Base-by-base conservation (phyloP, 2,329 filamentous ascomycete genomes). In the Ilyonectria mors-panacis region DNA sequence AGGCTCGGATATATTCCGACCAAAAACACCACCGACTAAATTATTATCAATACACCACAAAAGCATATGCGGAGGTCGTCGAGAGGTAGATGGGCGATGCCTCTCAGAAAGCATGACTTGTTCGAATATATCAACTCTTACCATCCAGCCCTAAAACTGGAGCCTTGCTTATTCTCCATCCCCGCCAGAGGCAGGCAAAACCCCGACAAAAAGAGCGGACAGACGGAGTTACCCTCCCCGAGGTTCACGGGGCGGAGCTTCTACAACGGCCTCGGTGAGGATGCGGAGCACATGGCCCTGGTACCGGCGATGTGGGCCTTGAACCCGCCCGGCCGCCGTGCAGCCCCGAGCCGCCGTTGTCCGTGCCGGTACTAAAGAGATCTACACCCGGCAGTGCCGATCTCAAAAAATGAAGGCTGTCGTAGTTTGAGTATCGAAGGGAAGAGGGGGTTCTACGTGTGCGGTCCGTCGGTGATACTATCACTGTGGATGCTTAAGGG, bases 231-330 rank as follows among this genome's bases (percentile, higher is more conserved):
- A 45, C 15, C 35, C 12, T 42, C 26, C 1, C 35, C 21, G 9
- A 23, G 54, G n/a, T 6, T 54, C 8, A 54, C 37, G 10, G 37
- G 35, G 23, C 37, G 23, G 19, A n/a, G 13, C 6, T 35, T 44
- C 12, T 26, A 23, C 26, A 30, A 2, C 6, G 47, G 30, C 30
- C 21, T 44, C 23, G 23, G 35, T 3, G 48, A 53, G 28, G 57
- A 23, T 19, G 17, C 37, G 48, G 58, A 35, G 48, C 37, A 44
- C 9, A n/a, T 28, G 21, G 42, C 21, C 47, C 30, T 23, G 13
- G 39, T 17, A 9, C 47, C 47, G 47, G 47, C 12, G 10, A 44
- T 60, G 58, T 60, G 47, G 58, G 58, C 47, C 47, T 26, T 13
- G 30, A 50, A 50, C 4, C 4, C 59, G 2, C 23, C 33, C 17